Base-by-base conservation (phyloP, 495 filamentous ascomycete species). In the Podospora didyma region DNA sequence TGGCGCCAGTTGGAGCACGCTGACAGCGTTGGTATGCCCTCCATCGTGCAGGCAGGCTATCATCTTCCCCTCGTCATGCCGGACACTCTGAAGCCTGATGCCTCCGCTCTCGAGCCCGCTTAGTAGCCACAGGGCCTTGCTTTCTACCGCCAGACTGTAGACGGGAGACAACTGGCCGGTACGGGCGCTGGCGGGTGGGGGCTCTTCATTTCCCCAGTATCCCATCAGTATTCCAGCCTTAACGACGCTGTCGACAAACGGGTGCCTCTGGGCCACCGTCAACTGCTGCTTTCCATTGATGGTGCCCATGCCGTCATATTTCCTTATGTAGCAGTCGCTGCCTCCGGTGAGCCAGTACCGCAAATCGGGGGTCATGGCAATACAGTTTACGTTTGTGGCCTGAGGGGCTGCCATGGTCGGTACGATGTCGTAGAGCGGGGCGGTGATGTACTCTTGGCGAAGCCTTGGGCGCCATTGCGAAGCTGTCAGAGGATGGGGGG, bases 331-430 rank as follows among this genome's bases (percentile, higher is more conserved):
- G 47, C 94, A 91, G 75, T 99, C 94, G 6, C 88, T 86, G 0
- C 94, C 94, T 31, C 93, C 94, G 24, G 85, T 96, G 69, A 97
- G 92, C 62, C 96, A 90, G 84, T 90, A 99, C 58, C 91, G 82
- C 80, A 97, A 89, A 71, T 97, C 95, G 16, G 92, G 91, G 1
- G 94, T 99, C 34, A 94, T 83, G 22, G 91, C 86, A 45, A 97
- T 80, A 3, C 90, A 86, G 65, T 99, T 99, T 75, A 99, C 89
- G 34, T 92, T 97, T 12, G 94, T 99, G 56, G 89, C 87, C 69
- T 96, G 92, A 3, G 94, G 94, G 2, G 94, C 94, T 14, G 94
- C 94, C 69, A 96, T 96, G 21, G 96, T 97, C 7, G 94, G 94
- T 7, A 93, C 87, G 42, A 99, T 96, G 71, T 99, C 94, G 79